Evolutionary conservation across 164 flowering plant species (phyloP), one percentile per base, ranked within the genome.

Genomic region (Tinospora cordifolia): DNA sequence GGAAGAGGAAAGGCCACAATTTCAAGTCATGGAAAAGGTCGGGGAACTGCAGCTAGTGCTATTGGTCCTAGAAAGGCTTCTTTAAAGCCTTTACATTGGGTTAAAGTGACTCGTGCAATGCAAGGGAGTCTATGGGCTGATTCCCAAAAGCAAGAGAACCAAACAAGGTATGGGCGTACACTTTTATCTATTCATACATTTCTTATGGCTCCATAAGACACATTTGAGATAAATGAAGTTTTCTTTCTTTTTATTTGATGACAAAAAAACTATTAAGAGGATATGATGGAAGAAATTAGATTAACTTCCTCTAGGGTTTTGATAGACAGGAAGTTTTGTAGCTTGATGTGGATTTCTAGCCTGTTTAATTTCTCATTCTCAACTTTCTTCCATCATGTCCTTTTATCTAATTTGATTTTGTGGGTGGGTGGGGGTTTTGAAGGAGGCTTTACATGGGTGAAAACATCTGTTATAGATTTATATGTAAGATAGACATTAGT

Each of bases 91-190:
- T 81, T 94, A 60, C 99, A 94, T 70, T 94, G 99, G 99, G 92
- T 85, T 46, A 94, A 94, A 83, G 97, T 94, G 71, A 89, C 97
- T 74, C 83, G 98, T 73, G 99, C 98, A 71, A 71, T 88, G 87
- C 92, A 94, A 79, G 98, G 98, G 69, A 92, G 99, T 76, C 79
- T 94, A 69, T 94, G 98, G 98, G 99, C 92, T 74, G 98, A 92
- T 82, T 75, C 91, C 58, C 88, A 79, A 26, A 83, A 85, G 64
- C 92, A 87, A 72, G 99, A 88, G 71, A 81, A 80, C 75, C 84
- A 83, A 36, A 67, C 92, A 75, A 87, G 88, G 99, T 89, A 73
- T 66, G 80, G 66, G 46, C 22, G 69, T 78, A 21, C 24, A 36
- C 58, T 19, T 44, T 67, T 22, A 3, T 17, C 25, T 1, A 21